Evolutionary conservation across 768 basidiomycete genomes (phyloP).

Genomic region (Ephemerocybe angulata): DNA sequence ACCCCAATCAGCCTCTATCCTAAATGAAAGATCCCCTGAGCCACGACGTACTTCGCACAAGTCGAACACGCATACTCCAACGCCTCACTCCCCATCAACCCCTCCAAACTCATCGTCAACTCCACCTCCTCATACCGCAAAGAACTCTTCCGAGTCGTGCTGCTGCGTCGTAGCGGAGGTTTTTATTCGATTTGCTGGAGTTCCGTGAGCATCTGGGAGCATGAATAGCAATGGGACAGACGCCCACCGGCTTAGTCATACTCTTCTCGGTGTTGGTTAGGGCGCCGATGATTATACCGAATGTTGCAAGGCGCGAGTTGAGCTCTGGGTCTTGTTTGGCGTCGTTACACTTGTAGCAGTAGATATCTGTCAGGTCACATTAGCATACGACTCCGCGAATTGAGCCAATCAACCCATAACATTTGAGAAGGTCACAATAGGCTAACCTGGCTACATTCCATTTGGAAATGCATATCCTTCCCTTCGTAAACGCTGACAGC

Average conservation of each 20-base stretch:
- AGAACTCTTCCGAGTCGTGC: constrained; percentile 95
- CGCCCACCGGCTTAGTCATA: constrained; percentile 85
- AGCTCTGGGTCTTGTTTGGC: constrained; percentile 75
- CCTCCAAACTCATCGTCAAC: constrained; percentile 58
- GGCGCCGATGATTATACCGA: constrained; percentile 81
- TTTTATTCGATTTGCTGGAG: constrained; percentile 95
- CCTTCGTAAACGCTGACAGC: too few relatives aligned
- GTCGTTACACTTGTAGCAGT: constrained; percentile 91
- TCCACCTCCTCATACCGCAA: constrained; percentile 66
- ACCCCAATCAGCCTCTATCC: constrained; percentile 1
- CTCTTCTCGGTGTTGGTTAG: constrained; percentile 93
- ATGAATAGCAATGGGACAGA: not conserved
- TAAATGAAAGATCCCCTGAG: not conserved
- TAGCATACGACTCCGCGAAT: not conserved
- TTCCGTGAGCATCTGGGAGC: not conserved
- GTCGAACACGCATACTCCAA: constrained; percentile 79
- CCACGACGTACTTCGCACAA: constrained; percentile 64
- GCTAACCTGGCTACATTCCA: too few relatives aligned
- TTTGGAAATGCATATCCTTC: too few relatives aligned
- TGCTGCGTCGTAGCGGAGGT: constrained; percentile 95
- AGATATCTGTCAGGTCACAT: constrained; percentile 57
- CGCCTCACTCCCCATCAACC: constrained; percentile 54
- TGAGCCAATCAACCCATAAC: too few relatives aligned
- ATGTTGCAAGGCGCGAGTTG: constrained; percentile 65
- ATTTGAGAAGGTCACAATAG: too few relatives aligned